Evolutionary conservation across 371 early-diverging fungal species (phyloP).

Genomic region (Mucor plumbeus): DNA sequence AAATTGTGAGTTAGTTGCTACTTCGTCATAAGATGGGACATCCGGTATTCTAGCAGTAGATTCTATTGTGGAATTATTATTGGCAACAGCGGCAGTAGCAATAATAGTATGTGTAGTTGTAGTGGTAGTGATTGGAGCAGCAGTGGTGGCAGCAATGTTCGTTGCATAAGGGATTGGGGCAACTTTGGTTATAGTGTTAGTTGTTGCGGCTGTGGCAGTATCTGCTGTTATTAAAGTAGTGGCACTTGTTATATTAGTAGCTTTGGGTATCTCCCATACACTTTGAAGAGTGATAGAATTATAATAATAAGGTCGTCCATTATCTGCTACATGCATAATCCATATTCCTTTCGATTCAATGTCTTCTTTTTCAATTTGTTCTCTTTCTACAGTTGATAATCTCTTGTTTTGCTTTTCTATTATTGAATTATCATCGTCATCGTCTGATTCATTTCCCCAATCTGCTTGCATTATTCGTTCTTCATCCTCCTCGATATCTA

Average conservation of each 20-base stretch:
- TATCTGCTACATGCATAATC: conserved; percentile 12
- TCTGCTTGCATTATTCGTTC: conserved; percentile 5
- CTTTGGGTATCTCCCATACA: conserved; percentile 23
- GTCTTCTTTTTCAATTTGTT: not conserved
- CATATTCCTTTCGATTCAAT: not conserved
- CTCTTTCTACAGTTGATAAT: not conserved
- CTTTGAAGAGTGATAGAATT: conserved; percentile 19
- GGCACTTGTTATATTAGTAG: not conserved
- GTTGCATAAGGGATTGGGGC: not conserved
- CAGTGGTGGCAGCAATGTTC: not conserved
- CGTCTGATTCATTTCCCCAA: not conserved
- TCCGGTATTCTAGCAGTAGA: too few species aligned
- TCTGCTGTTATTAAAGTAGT: too few species aligned
- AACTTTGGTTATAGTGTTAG: not conserved
- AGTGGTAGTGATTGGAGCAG: too few species aligned
- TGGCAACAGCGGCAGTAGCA: too few species aligned
- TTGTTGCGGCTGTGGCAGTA: not conserved
- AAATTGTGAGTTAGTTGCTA: too few species aligned
- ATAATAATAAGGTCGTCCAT: conserved; percentile 20
- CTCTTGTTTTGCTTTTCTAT: not conserved
- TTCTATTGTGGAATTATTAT: too few species aligned
- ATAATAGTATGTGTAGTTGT: too few species aligned
- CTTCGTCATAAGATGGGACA: too few species aligned
- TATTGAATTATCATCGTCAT: not conserved
- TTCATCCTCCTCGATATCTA: not conserved